A percentile compares a stretch with the other conserved stretches of the same genome.
Conservation (phyloP, 345 rosid genomes). For the Eucalyptus regnans region DNA sequence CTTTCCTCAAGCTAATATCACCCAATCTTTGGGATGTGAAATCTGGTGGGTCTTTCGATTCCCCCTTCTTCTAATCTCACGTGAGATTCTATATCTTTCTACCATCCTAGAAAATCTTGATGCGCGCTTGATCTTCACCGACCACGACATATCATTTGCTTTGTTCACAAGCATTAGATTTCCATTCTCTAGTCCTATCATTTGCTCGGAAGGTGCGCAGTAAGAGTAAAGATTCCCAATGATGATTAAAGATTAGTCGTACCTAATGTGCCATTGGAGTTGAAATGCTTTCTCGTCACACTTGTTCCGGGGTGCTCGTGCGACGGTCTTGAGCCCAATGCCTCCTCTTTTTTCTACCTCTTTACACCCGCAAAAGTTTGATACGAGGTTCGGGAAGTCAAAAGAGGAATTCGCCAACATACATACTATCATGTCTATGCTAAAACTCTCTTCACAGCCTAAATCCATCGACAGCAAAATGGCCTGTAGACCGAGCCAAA, state of each 20-base stretch:
- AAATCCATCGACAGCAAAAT: background rate
- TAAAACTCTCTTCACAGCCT: background rate
- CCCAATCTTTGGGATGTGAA: background rate
- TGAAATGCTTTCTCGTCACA: background rate
- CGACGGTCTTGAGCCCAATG: background rate
- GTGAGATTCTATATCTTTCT: background rate
- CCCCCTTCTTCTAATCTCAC: background rate
- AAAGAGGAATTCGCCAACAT: background rate
- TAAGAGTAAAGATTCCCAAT: background rate
- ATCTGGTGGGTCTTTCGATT: background rate
- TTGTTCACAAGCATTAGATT: background rate
- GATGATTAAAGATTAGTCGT: background rate
- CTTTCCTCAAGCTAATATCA: background rate
- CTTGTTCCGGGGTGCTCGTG: background rate
- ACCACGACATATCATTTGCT: background rate
- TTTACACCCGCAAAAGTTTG: background rate
- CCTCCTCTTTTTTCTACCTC: background rate
- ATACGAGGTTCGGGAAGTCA: background rate
- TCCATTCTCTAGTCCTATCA: background rate
- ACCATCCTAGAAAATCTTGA: background rate
- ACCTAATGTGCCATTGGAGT: background rate
- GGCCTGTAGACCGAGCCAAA: background rate
- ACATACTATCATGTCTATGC: background rate
- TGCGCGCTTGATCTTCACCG: accelerated
- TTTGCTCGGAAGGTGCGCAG: background rate